Evolutionary conservation across 768 basidiomycete species (phyloP), one percentile per base, ranked within the genome.

Genomic region (Leccinellum rugosiceps): DNA sequence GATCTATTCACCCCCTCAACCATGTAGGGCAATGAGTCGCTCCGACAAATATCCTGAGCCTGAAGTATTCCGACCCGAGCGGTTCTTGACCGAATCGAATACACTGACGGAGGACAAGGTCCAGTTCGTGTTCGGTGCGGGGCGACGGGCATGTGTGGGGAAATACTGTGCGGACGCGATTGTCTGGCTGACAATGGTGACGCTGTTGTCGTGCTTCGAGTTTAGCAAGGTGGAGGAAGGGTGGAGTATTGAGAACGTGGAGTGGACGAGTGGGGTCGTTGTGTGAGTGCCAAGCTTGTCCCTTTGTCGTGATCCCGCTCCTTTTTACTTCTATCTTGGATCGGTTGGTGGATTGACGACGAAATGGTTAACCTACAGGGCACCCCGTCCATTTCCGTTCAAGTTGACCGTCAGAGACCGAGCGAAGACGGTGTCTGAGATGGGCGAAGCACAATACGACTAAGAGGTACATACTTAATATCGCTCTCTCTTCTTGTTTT

Each of bases 121-220:
- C 13, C 14, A 6, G n/a, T 56, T 23, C 26, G 19, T 30, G 8
- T 56, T 48, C 13, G 56, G 56, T 34, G 56, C 50, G 13, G 56
- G 56, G 7, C 43, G 50, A 14, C 50, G 56, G 19, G 46, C 14
- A 47, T 57, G 56, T 4, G 50, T 41, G 14, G 56, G 56, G 25
- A 56, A 13, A 19, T 21, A 51, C 21, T 56, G 26, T 19, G 50
- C 56, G 21, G 56, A 52, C 9, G 56, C 50, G n/a, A 35, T 15
- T 13, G 32, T 57, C 10, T 52, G 56, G 56, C 35, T 48, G 14
- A 52, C 56, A 14, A 26, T 57, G 19, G 50, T 25, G 14, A 57
- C 56, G 5, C 45, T 57, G 6, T 11, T 57, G n/a, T 52, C 56
- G 23, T 57, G 56, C 25, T 57, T 57, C 56, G 50, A 57, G 34